phyloP scores from a whole-genome alignment of 2,329 filamentous ascomycete species.

The Sarocladium strictum region DNA sequence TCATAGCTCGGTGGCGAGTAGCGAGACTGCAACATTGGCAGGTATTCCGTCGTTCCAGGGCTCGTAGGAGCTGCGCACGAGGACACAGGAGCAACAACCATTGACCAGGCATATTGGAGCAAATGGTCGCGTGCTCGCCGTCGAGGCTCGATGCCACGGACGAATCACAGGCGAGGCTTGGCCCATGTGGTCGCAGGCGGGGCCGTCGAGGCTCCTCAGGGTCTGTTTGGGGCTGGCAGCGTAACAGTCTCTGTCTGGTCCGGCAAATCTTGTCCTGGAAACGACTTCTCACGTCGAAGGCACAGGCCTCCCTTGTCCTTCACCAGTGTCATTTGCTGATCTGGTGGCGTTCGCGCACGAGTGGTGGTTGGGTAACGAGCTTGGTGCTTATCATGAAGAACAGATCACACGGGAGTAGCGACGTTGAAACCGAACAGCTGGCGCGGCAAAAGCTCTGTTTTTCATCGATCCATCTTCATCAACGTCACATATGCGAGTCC shows the following conservation, averaged over 20 bases:
- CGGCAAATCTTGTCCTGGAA: background rate
- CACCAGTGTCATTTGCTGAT: background rate
- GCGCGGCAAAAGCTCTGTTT: too few species aligned
- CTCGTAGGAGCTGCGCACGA: background rate
- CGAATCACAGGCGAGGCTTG: slow-evolving; percentile 27
- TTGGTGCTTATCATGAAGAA: too few species aligned
- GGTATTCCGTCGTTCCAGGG: background rate
- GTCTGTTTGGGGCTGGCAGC: background rate
- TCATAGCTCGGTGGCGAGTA: slow-evolving; percentile 3
- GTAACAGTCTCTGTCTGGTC: background rate
- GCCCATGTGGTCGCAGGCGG: slow-evolving; percentile 26
- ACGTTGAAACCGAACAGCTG: too few species aligned
- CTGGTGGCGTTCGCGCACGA: background rate
- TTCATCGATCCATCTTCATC: too few species aligned
- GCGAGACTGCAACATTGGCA: background rate
- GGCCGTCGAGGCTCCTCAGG: background rate
- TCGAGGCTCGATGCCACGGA: slow-evolving; percentile 12
- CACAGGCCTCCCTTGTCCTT: background rate
- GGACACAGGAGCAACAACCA: slow-evolving; percentile 10
- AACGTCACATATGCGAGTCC: too few species aligned
- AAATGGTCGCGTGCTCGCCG: slow-evolving; percentile 36
- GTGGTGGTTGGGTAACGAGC: too few species aligned
- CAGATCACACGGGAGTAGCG: too few species aligned
- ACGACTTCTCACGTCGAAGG: background rate
- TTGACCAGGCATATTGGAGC: slow-evolving; percentile 39